Base-by-base conservation (phyloP, 768 basidiomycete species). In the Podaxis sp. region DNA sequence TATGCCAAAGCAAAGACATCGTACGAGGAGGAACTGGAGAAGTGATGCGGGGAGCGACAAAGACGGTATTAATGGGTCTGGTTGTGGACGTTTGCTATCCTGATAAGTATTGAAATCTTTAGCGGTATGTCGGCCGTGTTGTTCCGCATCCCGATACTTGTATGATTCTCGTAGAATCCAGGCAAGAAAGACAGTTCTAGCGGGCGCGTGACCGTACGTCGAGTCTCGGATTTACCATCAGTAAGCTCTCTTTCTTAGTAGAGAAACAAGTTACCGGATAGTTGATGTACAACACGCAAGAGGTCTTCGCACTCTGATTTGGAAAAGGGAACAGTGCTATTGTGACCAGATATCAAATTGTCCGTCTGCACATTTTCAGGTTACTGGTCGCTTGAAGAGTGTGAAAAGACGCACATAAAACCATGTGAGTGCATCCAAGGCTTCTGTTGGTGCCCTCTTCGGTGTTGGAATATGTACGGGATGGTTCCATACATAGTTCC, bases 91-190 rank as follows among this genome's bases (percentile, higher is more conserved):
- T 51, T 51, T 67, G 64, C 68, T 53, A 60, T 64, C 43, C 55
- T 71, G 68, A 12, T 73, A 61, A 9, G 65, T 62, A 22, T 63
- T 68, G 24, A 69, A 68, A 37, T 72, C 65, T 66, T 74, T 79
- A 29, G 69, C 67, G 7, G 81, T 82, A 49, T 75, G 66, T 64
- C 75, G 72, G 2, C 82, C 83, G 70, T 78, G 83, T 33, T 71
- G 65, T 56, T 80, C 78, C 1, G 81, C 78, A 55, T 78, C 73
- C 40, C 82, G 76, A 59, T 76, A 84, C 64, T 80, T 80, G 69
- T 80, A 82, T 8, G 84, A 74, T 71, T 84, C 80, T 51, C 80
- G 78, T 22, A 84, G 73, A 29, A 86, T 67, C 81, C 82, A 85
- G 3, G 80, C 74, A 11, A 85, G 59, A 60, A 85, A 80, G 3